A percentile compares a stretch with the other conserved stretches of the same genome.
phyloP scores from a whole-genome alignment of 2,329 filamentous ascomycete species.

The Huntiella bhutanensis region DNA sequence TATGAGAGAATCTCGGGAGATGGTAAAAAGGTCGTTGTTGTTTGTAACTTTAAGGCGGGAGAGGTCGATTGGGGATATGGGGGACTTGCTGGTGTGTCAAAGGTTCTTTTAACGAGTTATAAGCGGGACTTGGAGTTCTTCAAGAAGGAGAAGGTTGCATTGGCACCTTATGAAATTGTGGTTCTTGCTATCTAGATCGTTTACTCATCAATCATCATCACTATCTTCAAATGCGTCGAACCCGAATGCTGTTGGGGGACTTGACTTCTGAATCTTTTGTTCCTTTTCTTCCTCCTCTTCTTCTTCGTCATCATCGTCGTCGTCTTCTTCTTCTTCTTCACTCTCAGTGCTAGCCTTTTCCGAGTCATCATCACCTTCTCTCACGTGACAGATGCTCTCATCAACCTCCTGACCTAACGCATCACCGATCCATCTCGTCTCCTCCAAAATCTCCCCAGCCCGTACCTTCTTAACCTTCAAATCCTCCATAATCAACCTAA shows the following conservation, averaged over 20 bases:
- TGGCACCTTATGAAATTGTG: constrained; percentile 22
- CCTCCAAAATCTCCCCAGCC: constrained; percentile 38
- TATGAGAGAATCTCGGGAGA: constrained; percentile 19
- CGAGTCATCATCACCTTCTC: neutral
- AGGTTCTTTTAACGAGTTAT: constrained; percentile 16
- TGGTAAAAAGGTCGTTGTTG: constrained; percentile 19
- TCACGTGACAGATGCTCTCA: constrained; percentile 7
- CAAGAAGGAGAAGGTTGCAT: constrained; percentile 14
- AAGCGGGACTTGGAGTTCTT: constrained; percentile 17
- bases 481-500: constrained; percentile 37
- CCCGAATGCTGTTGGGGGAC: neutral
- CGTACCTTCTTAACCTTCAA: constrained; percentile 25
- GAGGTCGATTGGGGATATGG: constrained; percentile 17
- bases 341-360: constrained; percentile 13
- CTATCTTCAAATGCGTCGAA: neutral
- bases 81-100: constrained; percentile 9
- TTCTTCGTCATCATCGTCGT: neutral
- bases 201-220: neutral
- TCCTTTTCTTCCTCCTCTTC: neutral
- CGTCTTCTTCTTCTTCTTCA: neutral
- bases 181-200: constrained; percentile 17
- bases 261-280: neutral
- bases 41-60: constrained; percentile 22
- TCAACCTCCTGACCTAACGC: constrained; percentile 46
- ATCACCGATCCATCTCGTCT: constrained; percentile 49